Evolutionary conservation across 805 yeast species (phyloP).

Genomic region (Scheffersomyces coipomensis): DNA sequence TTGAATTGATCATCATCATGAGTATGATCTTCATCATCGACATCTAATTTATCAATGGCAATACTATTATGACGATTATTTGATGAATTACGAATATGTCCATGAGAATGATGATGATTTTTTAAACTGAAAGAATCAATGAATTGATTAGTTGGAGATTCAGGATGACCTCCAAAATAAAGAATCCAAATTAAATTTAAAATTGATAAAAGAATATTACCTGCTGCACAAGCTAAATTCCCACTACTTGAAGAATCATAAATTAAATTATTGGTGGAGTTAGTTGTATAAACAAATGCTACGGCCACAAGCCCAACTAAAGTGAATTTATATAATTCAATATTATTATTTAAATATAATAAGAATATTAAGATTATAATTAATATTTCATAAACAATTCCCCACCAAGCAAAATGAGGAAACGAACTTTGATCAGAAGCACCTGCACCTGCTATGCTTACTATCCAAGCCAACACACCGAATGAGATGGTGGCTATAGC

Average conservation of each 20-base stretch:
- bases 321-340: slow-evolving; percentile 66
- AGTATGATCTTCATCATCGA: slow-evolving; percentile 12
- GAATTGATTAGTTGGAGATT: slow-evolving; percentile 81
- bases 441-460: slow-evolving; percentile 85
- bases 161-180: slow-evolving; percentile 87
- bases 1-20: slow-evolving; percentile 25
- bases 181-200: slow-evolving; percentile 82
- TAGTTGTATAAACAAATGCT: slow-evolving; percentile 82
- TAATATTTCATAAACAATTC: slow-evolving; percentile 73
- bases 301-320: slow-evolving; percentile 59
- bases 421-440: slow-evolving; percentile 37
- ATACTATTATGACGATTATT: slow-evolving; percentile 5
- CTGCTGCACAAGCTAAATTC: slow-evolving; percentile 87
- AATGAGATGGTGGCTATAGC: slow-evolving; percentile 79
- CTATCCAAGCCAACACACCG: slow-evolving; percentile 76
- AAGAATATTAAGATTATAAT: slow-evolving; percentile 50
- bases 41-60: slow-evolving; percentile 2
- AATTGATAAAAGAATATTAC: slow-evolving; percentile 79
- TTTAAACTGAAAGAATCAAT: slow-evolving; percentile 77
- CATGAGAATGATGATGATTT: slow-evolving; percentile 26
- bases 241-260: slow-evolving; percentile 60
- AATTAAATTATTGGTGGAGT: slow-evolving; percentile 76
- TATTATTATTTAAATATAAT: slow-evolving; percentile 57
- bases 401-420: slow-evolving; percentile 97
- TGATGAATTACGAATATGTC: neutral